Evolutionary conservation across 2,329 filamentous ascomycete genomes (phyloP), one percentile per base, ranked within the genome.

Genomic region (Xylaria sp.): DNA sequence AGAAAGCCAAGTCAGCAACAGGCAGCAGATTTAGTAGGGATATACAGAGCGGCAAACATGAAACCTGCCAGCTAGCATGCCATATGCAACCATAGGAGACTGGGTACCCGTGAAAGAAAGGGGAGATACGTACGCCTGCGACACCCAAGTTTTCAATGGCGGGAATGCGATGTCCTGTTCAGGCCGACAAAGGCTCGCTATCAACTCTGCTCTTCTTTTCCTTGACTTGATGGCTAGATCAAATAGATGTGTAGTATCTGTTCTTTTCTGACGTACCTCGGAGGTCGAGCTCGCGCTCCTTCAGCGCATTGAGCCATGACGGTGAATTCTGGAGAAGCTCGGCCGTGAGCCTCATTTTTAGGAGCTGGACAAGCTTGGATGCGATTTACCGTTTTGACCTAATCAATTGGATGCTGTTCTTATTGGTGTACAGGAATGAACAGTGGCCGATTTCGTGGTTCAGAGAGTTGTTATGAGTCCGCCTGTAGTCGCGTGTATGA

Each of bases 241-340:
- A 74, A 73, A 69, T 69, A 71, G 67, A 69, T 69, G 90, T 94
- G 93, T 93, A 97, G 94, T 90, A 97, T 96, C 94, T 95, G 93
- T 87, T 90, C 94, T 94, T 97, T 94, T 92, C 92, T 89, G 84
- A 88, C 94, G 90, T 92, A 98, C 96, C 96, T 97, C 96, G 91
- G 78, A 99, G 93, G 87, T 98, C 94, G 82, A 99, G 90, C 89
- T 99, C 96, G 83, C 96, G 94, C 88, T 99, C 96, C 85, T 96
- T 97, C 82, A 99, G 89, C 81, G 95, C 94, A 84, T 98, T 99
- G 84, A 98, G 92, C 88, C 98, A 99, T 82, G 95, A 98, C 76
- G 97, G 92, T 80, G 96, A 97, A 82, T 90, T 91, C 83, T 94
- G 90, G 84, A 99, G 97, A 79, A 98, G 90, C 82, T 98, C 96